These are phyloP conservation scores for Nymphaea thermarum DNA, from an alignment of 164 flowering plant species.

Conservation along the genomic window DNA sequence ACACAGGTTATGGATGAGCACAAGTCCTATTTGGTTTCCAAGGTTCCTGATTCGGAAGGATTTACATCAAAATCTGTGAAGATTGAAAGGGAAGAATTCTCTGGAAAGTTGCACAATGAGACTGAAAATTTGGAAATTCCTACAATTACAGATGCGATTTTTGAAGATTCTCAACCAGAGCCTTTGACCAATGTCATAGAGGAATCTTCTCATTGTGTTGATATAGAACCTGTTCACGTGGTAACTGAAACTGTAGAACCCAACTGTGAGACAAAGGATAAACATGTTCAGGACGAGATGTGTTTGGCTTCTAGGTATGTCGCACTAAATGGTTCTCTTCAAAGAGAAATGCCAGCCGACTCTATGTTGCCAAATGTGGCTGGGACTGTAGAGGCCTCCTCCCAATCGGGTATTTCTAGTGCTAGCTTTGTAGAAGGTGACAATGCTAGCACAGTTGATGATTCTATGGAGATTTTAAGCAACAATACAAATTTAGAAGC, in stretches of 20 bases:
- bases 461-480: neutral
- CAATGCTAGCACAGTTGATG: neutral
- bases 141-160: neutral
- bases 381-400: neutral
- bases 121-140: neutral
- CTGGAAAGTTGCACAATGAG: neutral
- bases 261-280: neutral
- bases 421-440: neutral
- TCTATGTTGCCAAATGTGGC: neutral
- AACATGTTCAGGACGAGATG: neutral
- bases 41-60: neutral
- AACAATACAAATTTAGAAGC: neutral
- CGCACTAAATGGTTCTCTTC: neutral
- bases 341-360: neutral
- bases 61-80: neutral
- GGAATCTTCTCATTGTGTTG: neutral
- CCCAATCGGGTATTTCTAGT: neutral
- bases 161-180: neutral
- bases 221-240: neutral
- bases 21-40: neutral
- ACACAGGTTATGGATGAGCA: neutral
- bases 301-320: neutral
- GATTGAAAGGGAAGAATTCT: neutral
- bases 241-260: neutral
- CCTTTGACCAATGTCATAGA: neutral